These are phyloP conservation scores for Penicillium lagena DNA, from an alignment of 495 filamentous ascomycete genomes.

Conservation along the genomic window DNA sequence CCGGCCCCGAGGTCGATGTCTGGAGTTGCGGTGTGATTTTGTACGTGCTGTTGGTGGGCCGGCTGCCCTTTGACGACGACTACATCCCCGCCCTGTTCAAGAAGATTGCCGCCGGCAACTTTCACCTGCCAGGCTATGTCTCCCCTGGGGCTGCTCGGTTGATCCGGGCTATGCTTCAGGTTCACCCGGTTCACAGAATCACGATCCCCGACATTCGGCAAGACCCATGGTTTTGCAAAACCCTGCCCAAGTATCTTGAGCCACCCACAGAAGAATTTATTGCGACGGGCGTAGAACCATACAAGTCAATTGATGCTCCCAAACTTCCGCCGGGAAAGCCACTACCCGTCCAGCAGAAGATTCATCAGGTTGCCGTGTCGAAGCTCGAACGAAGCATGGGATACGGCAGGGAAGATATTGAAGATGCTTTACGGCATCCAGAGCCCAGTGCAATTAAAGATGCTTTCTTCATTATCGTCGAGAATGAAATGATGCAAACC, in stretches of 20 bases:
- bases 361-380: slow-evolving; percentile 84
- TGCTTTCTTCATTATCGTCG: slow-evolving; percentile 93
- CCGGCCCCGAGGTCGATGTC: slow-evolving; percentile 95
- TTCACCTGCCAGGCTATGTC: slow-evolving; percentile 82
- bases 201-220: slow-evolving; percentile 89
- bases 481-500: slow-evolving; percentile 95
- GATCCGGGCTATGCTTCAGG: slow-evolving; percentile 89
- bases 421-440: slow-evolving; percentile 82
- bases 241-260: slow-evolving; percentile 76
- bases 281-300: slow-evolving; percentile 85
- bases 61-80: slow-evolving; percentile 95
- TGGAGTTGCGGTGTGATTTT: slow-evolving; percentile 99
- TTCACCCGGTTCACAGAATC: slow-evolving; percentile 88
- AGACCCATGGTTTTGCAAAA: slow-evolving; percentile 90
- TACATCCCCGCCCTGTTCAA: slow-evolving; percentile 84
- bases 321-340: slow-evolving; percentile 73
- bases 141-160: slow-evolving; percentile 75
- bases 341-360: slow-evolving; percentile 71
- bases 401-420: slow-evolving; percentile 89
- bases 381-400: slow-evolving; percentile 98
- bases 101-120: slow-evolving; percentile 86
- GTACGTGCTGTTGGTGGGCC: slow-evolving; percentile 87
- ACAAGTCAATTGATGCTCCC: slow-evolving; percentile 77
- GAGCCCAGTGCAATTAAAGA: slow-evolving; percentile 98
- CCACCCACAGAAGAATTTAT: slow-evolving; percentile 90